phyloP scores from a whole-genome alignment of 352 stramenopile species.

The Phytophthora megakarya region DNA sequence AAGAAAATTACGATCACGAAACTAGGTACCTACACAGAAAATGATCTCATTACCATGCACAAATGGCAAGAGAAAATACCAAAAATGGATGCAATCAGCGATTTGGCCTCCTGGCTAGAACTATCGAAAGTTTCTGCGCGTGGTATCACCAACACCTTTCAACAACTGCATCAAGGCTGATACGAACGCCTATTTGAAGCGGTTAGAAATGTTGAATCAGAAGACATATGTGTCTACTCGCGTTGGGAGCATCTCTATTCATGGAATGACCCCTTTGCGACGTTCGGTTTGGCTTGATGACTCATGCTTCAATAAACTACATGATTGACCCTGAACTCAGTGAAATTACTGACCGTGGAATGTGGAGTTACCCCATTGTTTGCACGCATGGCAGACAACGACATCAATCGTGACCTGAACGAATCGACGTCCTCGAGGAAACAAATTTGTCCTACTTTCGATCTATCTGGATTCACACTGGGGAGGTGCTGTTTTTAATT shows the following conservation, averaged over 20 bases:
- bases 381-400: neutral
- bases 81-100: neutral
- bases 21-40: no score
- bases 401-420: neutral
- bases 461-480: neutral
- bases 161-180: slow-evolving; percentile 22
- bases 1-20: neutral
- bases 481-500: neutral
- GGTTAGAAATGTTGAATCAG: neutral
- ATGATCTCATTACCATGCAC: slow-evolving; percentile 1
- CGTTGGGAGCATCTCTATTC: no score
- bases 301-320: slow-evolving; percentile 4
- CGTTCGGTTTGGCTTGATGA: no score
- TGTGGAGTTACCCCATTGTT: slow-evolving; percentile 7
- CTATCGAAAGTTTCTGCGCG: no score
- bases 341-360: no score
- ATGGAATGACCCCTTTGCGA: no score
- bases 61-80: neutral
- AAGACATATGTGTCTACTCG: neutral
- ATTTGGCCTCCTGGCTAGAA: no score
- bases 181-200: no score
- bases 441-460: neutral
- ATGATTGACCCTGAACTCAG: neutral
- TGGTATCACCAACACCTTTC: no score
- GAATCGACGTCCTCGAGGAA: neutral